Evolutionary conservation across 495 filamentous ascomycete genomes (phyloP), one percentile per base, ranked within the genome.

Genomic region (Opeltia flavorubescens): DNA sequence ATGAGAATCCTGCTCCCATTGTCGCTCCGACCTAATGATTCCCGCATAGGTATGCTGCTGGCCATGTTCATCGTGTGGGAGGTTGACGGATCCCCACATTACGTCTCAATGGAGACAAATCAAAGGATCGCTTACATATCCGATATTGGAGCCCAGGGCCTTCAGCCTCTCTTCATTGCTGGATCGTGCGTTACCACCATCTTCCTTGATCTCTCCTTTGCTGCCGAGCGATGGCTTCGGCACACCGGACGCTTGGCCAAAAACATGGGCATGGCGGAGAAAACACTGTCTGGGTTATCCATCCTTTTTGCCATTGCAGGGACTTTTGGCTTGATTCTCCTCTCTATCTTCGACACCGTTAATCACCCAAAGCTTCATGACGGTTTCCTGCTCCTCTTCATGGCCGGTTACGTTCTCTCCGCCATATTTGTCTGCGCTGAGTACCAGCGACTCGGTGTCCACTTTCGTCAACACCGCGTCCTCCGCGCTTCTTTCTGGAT

Each of bases 141-240:
- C n/a, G 87, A 95, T 62, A 70, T 95, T 24, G 91, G 87, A 50
- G 81, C 82, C 0, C 58, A 68, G 23, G 65, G 67, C 0, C 66
- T 95, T 2, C 86, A 95, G 51, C 91, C 91, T 0, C 68, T 96
- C 1, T 98, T 98, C 68, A 77, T 98, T 48, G 68, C 78, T 9
- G 87, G 87, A 46, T 81, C 79, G 63, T 66, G 71, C 9, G 67
- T 95, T 17, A 89, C 84, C 15, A 85, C 87, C 44, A 67, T 95
- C 28, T 82, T 86, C 50, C 77, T 98, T 48, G 85, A 94, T 67
- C 63, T 89, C 23, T 77, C 83, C 9, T 86, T 98, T 50, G 62
- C 80, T 25, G 62, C 81, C 23, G 91, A 95, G 71, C 75, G 87
- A 38, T 86, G 80, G 74, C 72, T 94, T 31, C 82, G 87, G 15